Evolutionary conservation across 2,329 filamentous ascomycete genomes (phyloP).

Genomic region (Colletotrichum sp.): DNA sequence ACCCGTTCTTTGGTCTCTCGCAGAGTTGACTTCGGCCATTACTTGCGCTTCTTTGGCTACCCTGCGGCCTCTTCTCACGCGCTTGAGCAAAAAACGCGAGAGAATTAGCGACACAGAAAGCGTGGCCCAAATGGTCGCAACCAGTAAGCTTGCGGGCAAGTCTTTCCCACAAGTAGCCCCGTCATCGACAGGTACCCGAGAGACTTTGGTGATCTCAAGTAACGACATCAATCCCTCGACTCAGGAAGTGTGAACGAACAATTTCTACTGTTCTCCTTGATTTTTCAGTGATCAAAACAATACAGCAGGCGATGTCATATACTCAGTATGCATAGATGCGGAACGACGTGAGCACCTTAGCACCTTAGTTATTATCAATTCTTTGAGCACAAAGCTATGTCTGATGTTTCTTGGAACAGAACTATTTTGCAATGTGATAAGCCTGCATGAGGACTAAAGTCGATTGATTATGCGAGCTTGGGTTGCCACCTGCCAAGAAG

Average conservation of each 20-base stretch:
- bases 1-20: background rate
- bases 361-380: background rate
- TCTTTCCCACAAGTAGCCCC: background rate
- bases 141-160: background rate
- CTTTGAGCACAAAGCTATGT: background rate
- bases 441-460: background rate
- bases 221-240: background rate
- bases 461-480: background rate
- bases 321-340: background rate
- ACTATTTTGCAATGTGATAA: background rate
- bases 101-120: background rate
- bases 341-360: background rate
- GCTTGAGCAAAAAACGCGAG: background rate
- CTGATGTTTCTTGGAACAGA: background rate
- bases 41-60: background rate
- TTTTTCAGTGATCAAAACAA: background rate
- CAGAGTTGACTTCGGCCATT: background rate
- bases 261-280: background rate
- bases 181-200: background rate
- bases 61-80: background rate
- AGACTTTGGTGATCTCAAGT: background rate
- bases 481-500: background rate
- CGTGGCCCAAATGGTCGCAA: background rate
- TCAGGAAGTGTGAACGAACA: background rate
- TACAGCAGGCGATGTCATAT: background rate